These are phyloP conservation scores for Aspergillus sp. DNA, from an alignment of 2,329 filamentous ascomycete genomes.

Conservation along the genomic window DNA sequence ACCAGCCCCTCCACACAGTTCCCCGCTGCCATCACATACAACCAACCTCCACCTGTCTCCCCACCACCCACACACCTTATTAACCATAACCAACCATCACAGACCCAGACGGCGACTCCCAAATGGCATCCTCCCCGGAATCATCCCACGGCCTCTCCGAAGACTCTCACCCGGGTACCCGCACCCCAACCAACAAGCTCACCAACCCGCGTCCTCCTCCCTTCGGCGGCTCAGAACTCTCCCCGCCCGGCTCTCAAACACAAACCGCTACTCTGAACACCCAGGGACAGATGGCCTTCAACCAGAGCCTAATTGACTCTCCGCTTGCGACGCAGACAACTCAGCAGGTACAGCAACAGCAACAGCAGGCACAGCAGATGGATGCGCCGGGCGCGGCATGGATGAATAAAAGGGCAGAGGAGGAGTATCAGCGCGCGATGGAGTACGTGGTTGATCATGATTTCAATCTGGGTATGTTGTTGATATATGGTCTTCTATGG, in stretches of 20 bases:
- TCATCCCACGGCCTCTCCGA: conserved; percentile 43
- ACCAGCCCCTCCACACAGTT: conserved; percentile 3
- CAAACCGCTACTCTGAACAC: conserved; percentile 7
- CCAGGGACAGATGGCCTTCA: background rate
- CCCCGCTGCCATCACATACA: background rate
- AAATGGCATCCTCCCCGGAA: conserved; percentile 54
- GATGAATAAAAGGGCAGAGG: conserved; percentile 58
- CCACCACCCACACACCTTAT: background rate
- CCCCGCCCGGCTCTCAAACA: conserved; percentile 56
- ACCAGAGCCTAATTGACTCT: background rate
- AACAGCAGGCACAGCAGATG: conserved; percentile 13
- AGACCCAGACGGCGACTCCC: conserved; percentile 59
- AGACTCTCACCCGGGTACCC: conserved; percentile 39
- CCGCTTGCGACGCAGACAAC: background rate
- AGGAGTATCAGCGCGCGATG: conserved; percentile 56
- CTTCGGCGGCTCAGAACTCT: conserved; percentile 49
- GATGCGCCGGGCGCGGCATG: conserved; percentile 52
- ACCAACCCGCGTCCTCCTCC: conserved; percentile 23
- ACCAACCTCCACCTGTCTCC: background rate
- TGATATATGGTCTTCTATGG: background rate
- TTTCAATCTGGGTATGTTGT: conserved; percentile 50
- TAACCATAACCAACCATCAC: conserved; percentile 3
- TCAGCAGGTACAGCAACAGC: conserved; percentile 12
- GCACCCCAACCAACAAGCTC: conserved; percentile 43
- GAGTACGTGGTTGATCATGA: conserved; percentile 55